A percentile compares a stretch with the other conserved stretches of the same genome.
These are phyloP conservation scores for Macrotyloma uniflorum DNA, from an alignment of 306 rosid genomes.

Conservation along the genomic window DNA sequence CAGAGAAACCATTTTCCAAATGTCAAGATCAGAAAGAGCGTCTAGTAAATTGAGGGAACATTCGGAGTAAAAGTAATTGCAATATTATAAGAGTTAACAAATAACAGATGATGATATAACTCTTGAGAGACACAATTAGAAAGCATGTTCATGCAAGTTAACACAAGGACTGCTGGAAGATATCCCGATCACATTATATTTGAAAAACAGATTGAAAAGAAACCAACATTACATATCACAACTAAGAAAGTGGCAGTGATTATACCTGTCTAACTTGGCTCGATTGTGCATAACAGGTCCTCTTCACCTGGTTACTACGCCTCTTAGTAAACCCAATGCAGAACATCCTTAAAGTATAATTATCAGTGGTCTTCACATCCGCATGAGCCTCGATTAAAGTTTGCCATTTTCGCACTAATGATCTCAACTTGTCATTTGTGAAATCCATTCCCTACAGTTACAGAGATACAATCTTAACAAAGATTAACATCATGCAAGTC, in stretches of 20 bases:
- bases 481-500: not conserved
- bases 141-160: not conserved
- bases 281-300: constrained; percentile 90
- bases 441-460: constrained; percentile 78
- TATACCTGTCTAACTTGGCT: constrained; percentile 87
- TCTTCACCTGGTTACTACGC: constrained; percentile 85
- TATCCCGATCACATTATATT: not conserved
- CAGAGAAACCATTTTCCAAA: not conserved
- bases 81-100: not conserved
- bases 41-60: not conserved
- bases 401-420: constrained; percentile 89
- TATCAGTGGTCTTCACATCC: constrained; percentile 92
- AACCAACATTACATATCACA: too few relatives aligned
- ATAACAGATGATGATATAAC: not conserved
- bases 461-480: not conserved
- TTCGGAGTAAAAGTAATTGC: not conserved
- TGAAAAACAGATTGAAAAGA: not conserved
- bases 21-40: not conserved
- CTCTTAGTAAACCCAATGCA: constrained; percentile 94
- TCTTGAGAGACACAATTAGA: not conserved
- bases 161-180: not conserved
- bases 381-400: constrained; percentile 91
- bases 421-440: constrained; percentile 90
- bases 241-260: not conserved
- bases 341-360: constrained; percentile 77